Evolutionary conservation across 2,329 filamentous ascomycete species (phyloP).

Genomic region (Diaporthe longicolla): DNA sequence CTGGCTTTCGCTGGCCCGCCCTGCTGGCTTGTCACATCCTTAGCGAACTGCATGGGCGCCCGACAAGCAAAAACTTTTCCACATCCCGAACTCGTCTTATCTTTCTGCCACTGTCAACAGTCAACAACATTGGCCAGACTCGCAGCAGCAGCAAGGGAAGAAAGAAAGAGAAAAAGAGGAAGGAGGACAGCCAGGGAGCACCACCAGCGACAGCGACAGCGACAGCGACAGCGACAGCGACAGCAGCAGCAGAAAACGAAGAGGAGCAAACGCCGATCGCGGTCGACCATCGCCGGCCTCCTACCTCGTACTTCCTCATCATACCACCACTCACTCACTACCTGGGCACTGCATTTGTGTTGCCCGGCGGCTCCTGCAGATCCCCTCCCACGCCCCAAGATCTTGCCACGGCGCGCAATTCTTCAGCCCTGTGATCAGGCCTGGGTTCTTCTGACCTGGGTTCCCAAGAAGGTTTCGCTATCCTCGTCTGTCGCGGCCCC

Average conservation of each 20-base stretch:
- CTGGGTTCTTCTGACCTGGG: constrained; percentile 10
- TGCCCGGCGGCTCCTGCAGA: constrained; percentile 30
- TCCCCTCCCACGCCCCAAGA: constrained; percentile 30
- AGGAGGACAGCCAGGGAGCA: not conserved
- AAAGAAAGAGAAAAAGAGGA: not conserved
- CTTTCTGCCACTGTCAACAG: constrained; percentile 17
- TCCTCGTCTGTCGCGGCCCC: constrained; percentile 17
- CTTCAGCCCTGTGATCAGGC: constrained; percentile 33
- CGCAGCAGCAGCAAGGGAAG: constrained; percentile 12
- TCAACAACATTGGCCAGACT: constrained; percentile 28
- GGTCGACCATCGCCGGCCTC: constrained; percentile 7
- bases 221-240: not conserved
- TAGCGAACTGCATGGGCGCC: constrained; percentile 35
- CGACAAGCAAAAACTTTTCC: constrained; percentile 28
- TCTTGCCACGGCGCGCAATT: constrained; percentile 19
- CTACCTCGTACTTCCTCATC: not conserved
- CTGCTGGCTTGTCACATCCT: constrained; percentile 18
- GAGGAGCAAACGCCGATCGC: constrained; percentile 1
- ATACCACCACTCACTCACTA: not conserved
- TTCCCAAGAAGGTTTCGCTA: constrained; percentile 11
- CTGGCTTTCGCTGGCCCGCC: not conserved
- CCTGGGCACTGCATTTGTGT: not conserved
- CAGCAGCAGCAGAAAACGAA: not conserved
- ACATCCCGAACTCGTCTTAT: constrained; percentile 28
- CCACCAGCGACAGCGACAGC: too few relatives aligned